Conservation (phyloP, 2,329 filamentous ascomycete genomes). For the Aspergillus arachidicola region DNA sequence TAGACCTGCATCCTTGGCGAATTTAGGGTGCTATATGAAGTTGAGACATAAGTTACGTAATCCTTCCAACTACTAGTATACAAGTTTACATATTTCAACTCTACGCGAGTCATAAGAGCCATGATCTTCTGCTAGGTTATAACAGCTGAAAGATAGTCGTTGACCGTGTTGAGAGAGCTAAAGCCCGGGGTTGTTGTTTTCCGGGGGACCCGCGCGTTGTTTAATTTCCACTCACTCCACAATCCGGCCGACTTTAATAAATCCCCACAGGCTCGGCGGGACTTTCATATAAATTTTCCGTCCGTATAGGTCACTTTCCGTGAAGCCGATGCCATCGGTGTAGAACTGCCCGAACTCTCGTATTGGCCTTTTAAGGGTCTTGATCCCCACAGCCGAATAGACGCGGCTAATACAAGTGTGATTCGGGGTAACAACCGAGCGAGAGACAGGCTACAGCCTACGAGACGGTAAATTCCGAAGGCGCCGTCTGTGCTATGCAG, state of each 20-base stretch:
- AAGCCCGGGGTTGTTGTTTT: background rate
- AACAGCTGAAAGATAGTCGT: background rate
- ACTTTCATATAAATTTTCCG: constrained; percentile 1
- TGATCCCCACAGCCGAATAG: background rate
- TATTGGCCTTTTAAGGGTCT: background rate
- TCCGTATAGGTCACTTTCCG: background rate
- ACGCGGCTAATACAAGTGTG: background rate
- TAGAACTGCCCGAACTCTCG: background rate
- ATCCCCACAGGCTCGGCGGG: background rate
- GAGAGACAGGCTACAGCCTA: background rate
- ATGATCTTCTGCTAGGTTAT: background rate
- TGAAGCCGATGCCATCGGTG: background rate
- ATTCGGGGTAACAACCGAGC: background rate
- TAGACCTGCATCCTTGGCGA: background rate
- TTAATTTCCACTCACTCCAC: background rate
- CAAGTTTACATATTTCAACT: background rate
- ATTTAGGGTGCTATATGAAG: background rate
- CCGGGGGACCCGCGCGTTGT: background rate
- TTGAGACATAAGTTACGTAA: background rate
- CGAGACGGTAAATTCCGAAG: background rate
- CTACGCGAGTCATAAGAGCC: background rate
- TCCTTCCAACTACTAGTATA: background rate
- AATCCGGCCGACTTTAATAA: background rate
- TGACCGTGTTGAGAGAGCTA: background rate
- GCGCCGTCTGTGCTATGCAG: no score